A percentile compares a stretch with the other conserved stretches of the same genome.
These are phyloP conservation scores for Talaromyces marneffei DNA, from an alignment of 2,329 filamentous ascomycete species.

Conservation along the genomic window DNA sequence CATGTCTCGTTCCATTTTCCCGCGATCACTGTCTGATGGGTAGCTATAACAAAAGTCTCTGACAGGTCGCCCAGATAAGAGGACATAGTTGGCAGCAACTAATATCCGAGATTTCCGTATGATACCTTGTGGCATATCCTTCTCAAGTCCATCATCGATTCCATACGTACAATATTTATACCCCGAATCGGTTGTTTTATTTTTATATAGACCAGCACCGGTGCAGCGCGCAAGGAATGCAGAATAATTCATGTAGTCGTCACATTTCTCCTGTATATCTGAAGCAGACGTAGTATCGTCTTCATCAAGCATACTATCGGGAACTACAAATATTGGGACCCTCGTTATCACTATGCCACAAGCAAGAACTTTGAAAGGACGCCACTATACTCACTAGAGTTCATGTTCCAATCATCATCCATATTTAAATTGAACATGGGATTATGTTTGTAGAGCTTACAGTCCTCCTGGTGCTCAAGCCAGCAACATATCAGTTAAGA, in stretches of 20 bases:
- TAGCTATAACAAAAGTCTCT: neutral
- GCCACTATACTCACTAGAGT: neutral
- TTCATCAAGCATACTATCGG: neutral
- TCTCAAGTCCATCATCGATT: neutral
- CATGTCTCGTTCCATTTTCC: neutral
- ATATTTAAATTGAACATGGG: neutral
- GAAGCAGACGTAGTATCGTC: neutral
- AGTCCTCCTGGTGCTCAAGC: neutral
- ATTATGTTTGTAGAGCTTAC: neutral
- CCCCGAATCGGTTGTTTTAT: neutral
- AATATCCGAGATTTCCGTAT: neutral
- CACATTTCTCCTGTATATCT: neutral
- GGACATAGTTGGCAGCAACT: neutral
- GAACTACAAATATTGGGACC: neutral
- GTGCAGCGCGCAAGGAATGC: neutral
- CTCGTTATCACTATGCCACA: neutral
- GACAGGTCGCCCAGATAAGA: neutral
- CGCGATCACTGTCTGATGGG: neutral
- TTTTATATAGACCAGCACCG: neutral
- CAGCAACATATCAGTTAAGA: neutral
- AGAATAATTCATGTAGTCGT: neutral
- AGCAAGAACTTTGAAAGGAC: neutral
- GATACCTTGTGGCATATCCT: neutral
- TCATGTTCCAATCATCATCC: neutral
- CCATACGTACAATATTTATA: neutral